Evolutionary conservation across 2,329 filamentous ascomycete genomes (phyloP), one percentile per base, ranked within the genome.

Genomic region (Alternaria sp.): DNA sequence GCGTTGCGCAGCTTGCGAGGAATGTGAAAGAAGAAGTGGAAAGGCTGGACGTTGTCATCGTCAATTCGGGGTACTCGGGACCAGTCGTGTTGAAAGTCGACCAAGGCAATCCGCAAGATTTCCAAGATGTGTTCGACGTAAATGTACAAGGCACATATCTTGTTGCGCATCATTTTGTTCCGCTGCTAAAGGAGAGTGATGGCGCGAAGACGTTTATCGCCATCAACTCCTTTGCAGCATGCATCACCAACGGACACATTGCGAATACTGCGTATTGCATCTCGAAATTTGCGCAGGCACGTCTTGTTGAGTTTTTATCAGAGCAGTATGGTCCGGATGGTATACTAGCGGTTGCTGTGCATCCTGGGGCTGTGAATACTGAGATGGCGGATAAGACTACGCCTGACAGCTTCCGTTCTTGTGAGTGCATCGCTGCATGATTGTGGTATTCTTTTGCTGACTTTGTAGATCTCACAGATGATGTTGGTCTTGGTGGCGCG

Each of bases 101-200:
- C n/a, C 66, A 75, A 15, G 80, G 78, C 7, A 43, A 68, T 6
- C 74, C 78, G 5, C 67, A 69, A 13, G 76, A 79, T 54, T 79
- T 80, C 46, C 69, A 75, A 50, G 70, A 73, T n/a, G 77, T 79
- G 0, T 78, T 81, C 19, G 67, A 76, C 28, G 72, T 81, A 6
- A 81, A 82, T 58, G 73, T 77, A 0, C 62, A 81, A 15, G 80
- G 80, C 0, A 79, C 79, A 6, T 81, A 80, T 63, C 73, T 76
- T 25, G 73, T 76, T 3, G 76, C 77, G 10, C 78, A 81, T 30
- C 71, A 79, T 56, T 76, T 82, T 15, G 62, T 81, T 6, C 74
- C 75, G 1, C 45, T 77, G 15, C 54, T 78, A 12, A 61, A 59
- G 10, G 64, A 64, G 30, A 69, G 68, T 30, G 47, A 66, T 15